These are phyloP conservation scores for Pyrrhoderma lamaoense DNA, from an alignment of 1,284 basidiomycete genomes.

Conservation along the genomic window DNA sequence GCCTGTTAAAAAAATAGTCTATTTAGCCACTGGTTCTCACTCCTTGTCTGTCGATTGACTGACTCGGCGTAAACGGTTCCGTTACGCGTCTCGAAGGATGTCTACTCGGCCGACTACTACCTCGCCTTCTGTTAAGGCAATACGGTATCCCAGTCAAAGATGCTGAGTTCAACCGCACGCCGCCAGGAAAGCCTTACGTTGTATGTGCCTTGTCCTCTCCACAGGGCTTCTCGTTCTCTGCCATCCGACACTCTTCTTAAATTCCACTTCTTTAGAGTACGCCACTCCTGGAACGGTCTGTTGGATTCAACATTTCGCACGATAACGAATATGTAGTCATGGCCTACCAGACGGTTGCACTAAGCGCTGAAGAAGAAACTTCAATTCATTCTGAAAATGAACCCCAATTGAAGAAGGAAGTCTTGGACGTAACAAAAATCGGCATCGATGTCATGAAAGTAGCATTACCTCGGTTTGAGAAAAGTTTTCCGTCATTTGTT, in stretches of 20 bases:
- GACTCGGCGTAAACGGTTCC: too few relatives aligned
- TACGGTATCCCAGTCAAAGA: conserved; percentile 39
- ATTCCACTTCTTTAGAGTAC: conserved; percentile 31
- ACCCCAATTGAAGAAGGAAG: neutral
- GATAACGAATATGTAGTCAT: conserved; percentile 67
- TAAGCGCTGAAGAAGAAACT: neutral
- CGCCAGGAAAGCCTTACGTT: conserved; percentile 66
- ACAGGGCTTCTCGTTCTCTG: neutral
- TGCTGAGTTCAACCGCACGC: conserved; percentile 49
- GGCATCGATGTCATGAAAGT: conserved; percentile 79
- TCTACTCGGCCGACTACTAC: conserved; percentile 64
- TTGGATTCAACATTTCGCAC: conserved; percentile 76
- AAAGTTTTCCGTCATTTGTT: conserved; percentile 50
- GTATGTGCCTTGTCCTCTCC: conserved; percentile 33
- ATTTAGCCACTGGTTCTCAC: too few relatives aligned
- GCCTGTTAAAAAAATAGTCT: neutral
- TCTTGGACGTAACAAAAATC: conserved; percentile 26
- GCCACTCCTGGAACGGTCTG: conserved; percentile 37
- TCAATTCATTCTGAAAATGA: neutral
- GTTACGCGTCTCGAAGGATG: conserved; percentile 40
- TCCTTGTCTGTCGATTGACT: conserved; percentile 1
- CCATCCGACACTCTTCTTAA: neutral
- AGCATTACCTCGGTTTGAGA: conserved; percentile 46
- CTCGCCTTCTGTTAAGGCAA: conserved; percentile 50
- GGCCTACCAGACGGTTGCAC: conserved; percentile 39